Evolutionary conservation across 495 filamentous ascomycete species (phyloP), one percentile per base, ranked within the genome.

Genomic region (Lasiosphaeria miniovina): DNA sequence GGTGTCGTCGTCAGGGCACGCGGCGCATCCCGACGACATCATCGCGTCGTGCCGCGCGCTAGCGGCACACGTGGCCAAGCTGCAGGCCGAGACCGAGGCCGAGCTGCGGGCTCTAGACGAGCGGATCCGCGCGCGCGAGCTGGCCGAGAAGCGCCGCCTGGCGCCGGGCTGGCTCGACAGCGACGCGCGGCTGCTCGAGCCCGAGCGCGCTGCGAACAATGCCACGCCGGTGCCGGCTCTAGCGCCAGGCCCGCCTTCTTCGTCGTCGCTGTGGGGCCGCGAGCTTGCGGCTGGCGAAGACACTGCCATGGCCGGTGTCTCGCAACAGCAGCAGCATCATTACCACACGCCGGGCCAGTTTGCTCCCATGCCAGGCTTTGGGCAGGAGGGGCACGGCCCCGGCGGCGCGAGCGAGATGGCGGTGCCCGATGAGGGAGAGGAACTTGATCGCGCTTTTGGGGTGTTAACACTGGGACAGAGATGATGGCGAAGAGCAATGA

Each of bases 91-190:
- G 38, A 88, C 90, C 0, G 82, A 87, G 48, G 75, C 78, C 46
- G 79, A 81, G n/a, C 75, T 97, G 52, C 74, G 73, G 52, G 82
- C 80, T 8, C 89, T 94, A 79, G 87, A 93, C 65, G 83, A 85
- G 62, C 76, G 79, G 4, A 87, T 93, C 59, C 73, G 74, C 49
- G 85, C 90, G 52, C 80, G 88, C 52, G 94, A 98, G 58, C 75
- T 98, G 57, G 90, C 90, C 38, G 94, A 98, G 82, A 96, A 96
- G 80, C 74, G 94, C 55, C 80, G 91, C 17, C 81, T 96, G 38
- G 94, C 94, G 45, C 94, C 94, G 14, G 94, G 94, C 1, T 98
- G 93, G 90, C 74, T 98, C 66, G 94, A 98, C 71, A 88, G 90
- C 40, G 90, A 96, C 34, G 87, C 89, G 69, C 83, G 89, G 65